Evolutionary conservation across 495 filamentous ascomycete species (phyloP).

Genomic region (Aspergillus sclerotioniger): DNA sequence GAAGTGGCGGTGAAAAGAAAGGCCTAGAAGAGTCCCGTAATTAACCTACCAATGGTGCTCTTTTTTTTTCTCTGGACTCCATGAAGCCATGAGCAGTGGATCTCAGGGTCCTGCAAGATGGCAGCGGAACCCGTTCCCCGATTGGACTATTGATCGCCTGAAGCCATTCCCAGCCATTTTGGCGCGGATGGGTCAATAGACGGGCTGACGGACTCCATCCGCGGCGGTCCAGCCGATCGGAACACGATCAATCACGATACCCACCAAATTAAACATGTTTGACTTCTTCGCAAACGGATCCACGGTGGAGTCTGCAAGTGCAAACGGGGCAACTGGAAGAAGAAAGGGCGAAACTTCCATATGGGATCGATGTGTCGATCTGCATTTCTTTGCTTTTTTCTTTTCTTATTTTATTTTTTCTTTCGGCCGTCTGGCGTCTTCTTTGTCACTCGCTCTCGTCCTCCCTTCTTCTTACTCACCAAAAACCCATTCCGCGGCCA

Average conservation of each 20-base stretch:
- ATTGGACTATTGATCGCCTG: conserved; percentile 9
- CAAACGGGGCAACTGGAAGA: not conserved
- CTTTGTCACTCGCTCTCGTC: not conserved
- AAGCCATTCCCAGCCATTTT: conserved; percentile 4
- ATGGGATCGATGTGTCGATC: not conserved
- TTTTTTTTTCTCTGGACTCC: not conserved
- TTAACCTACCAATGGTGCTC: not conserved
- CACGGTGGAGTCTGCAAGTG: not conserved
- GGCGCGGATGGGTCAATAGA: conserved; percentile 2
- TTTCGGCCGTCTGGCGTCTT: not conserved
- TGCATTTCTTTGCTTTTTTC: not conserved
- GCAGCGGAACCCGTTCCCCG: not conserved
- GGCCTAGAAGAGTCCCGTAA: not conserved
- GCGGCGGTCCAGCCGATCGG: not conserved
- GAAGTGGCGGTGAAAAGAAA: conserved; percentile 6
- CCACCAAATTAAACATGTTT: not conserved
- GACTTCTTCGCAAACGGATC: not conserved
- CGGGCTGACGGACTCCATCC: conserved; percentile 2
- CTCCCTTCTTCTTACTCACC: not conserved
- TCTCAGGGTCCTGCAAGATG: conserved; percentile 2
- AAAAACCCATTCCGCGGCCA: not conserved
- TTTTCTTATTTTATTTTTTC: not conserved
- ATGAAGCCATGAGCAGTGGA: not conserved
- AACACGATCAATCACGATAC: conserved; percentile 1
- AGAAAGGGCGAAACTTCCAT: not conserved